phyloP scores from a whole-genome alignment of 169 alveolate species.

The Cyclospora cayetanensis region DNA sequence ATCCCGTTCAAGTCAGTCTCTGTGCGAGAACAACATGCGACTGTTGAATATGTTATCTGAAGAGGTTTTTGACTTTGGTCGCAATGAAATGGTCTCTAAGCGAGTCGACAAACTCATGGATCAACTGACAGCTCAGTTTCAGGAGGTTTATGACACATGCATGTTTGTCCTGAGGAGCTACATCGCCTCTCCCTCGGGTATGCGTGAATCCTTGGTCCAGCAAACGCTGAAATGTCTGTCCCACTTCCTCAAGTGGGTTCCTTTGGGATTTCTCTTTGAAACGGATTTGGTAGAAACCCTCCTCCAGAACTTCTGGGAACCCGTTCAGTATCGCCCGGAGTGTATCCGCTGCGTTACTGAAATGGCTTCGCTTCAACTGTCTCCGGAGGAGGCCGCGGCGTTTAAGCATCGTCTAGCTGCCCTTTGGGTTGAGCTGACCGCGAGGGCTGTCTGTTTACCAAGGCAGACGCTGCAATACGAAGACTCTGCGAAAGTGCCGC shows the following conservation, averaged over 20 bases:
- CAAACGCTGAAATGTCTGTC: conserved; percentile 93
- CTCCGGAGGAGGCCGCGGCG: conserved; percentile 77
- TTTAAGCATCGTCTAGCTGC: conserved; percentile 79
- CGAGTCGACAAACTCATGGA: conserved; percentile 85
- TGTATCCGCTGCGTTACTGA: conserved; percentile 94
- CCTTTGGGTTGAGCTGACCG: conserved; percentile 85
- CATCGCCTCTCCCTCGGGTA: conserved; percentile 83
- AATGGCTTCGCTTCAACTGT: conserved; percentile 86
- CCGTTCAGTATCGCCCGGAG: conserved; percentile 89
- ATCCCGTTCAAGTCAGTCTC: conserved; percentile 92
- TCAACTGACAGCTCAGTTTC: conserved; percentile 81
- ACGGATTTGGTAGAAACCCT: conserved; percentile 83
- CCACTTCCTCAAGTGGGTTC: conserved; percentile 95
- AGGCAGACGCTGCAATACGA: conserved; percentile 82
- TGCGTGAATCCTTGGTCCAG: conserved; percentile 86
- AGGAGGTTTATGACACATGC: conserved; percentile 89
- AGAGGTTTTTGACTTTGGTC: conserved; percentile 92
- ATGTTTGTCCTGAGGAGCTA: conserved; percentile 89
- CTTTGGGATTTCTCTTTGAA: conserved; percentile 93
- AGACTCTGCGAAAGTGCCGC: conserved; percentile 80
- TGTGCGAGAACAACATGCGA: conserved; percentile 98
- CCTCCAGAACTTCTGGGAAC: conserved; percentile 92
- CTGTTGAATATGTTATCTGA: conserved; percentile 93
- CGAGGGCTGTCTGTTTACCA: conserved; percentile 83
- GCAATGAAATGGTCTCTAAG: conserved; percentile 89